A percentile compares a stretch with the other conserved stretches of the same genome.
These are phyloP conservation scores for Zygotorulaspora chibaensis DNA, from an alignment of 805 yeast species.

Conservation along the genomic window DNA sequence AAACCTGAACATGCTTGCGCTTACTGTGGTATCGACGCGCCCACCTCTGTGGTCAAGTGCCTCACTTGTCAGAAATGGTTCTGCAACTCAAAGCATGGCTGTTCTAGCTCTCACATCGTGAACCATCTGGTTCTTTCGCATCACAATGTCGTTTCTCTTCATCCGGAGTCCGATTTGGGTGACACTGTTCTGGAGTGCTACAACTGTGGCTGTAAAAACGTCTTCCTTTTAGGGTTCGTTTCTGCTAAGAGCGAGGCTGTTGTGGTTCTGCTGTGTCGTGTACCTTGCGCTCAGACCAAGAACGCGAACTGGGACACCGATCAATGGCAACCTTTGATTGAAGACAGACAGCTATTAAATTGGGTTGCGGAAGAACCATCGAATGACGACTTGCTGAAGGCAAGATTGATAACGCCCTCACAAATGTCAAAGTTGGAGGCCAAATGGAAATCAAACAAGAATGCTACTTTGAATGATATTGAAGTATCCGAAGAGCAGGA, in stretches of 20 bases:
- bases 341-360: constrained; percentile 67
- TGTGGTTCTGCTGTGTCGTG: constrained; percentile 79
- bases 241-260: constrained; percentile 83
- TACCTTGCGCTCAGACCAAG: constrained; percentile 78
- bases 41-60: constrained; percentile 70
- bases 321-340: constrained; percentile 84
- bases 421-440: constrained; percentile 73
- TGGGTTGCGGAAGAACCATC: constrained; percentile 77
- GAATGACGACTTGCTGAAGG: constrained; percentile 55
- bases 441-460: constrained; percentile 70
- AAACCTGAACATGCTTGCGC: constrained; percentile 43
- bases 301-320: constrained; percentile 81
- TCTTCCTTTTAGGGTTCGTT: constrained; percentile 79
- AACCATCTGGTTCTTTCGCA: constrained; percentile 78
- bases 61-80: constrained; percentile 80
- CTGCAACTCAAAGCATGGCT: constrained; percentile 65
- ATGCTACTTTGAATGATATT: constrained; percentile 67
- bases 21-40: constrained; percentile 71
- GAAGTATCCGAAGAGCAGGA: constrained; percentile 49
- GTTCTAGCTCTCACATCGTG: constrained; percentile 73
- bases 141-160: constrained; percentile 70
- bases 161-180: constrained; percentile 80
- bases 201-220: constrained; percentile 79
- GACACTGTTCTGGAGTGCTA: constrained; percentile 85
- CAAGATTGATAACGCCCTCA: constrained; percentile 53